These are phyloP conservation scores for Verticillium albo-atrum DNA, from an alignment of 2,329 filamentous ascomycete species.

Conservation along the genomic window DNA sequence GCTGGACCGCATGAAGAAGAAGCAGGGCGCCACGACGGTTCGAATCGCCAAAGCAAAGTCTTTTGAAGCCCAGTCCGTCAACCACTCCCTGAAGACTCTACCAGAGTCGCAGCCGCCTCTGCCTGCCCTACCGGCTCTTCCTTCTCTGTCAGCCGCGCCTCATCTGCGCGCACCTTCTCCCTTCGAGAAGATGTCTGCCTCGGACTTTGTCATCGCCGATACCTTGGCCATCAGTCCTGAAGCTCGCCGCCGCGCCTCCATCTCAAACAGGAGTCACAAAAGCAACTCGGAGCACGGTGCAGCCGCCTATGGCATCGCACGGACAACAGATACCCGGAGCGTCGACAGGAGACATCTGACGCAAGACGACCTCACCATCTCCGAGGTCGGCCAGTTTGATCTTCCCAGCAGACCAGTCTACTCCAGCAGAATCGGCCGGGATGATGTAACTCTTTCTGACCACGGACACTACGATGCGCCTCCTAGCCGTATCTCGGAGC, in stretches of 20 bases:
- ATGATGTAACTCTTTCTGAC: slow-evolving; percentile 11
- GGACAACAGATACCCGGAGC: slow-evolving; percentile 1
- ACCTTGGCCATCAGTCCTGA: slow-evolving; percentile 8
- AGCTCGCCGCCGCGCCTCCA: slow-evolving; percentile 17
- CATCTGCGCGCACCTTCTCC: slow-evolving; percentile 11
- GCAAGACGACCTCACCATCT: background rate
- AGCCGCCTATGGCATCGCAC: slow-evolving; percentile 5
- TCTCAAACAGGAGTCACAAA: slow-evolving; percentile 15
- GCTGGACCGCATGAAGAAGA: slow-evolving; percentile 45
- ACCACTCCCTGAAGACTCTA: background rate
- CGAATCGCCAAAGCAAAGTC: slow-evolving; percentile 22
- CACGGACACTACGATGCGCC: slow-evolving; percentile 11
- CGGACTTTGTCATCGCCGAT: slow-evolving; percentile 11
- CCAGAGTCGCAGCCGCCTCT: background rate
- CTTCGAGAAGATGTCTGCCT: slow-evolving; percentile 12
- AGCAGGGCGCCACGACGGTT: slow-evolving; percentile 15
- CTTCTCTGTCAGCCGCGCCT: slow-evolving; percentile 12
- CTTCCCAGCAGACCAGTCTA: background rate
- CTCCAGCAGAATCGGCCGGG: slow-evolving; percentile 5
- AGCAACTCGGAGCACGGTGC: slow-evolving; percentile 4
- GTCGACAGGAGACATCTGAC: slow-evolving; percentile 1
- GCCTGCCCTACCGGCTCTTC: slow-evolving; percentile 3
- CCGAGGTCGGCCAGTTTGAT: background rate
- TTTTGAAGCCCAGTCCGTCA: slow-evolving; percentile 13
- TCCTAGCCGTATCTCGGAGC: slow-evolving; percentile 12